Base-by-base conservation (phyloP, 2,329 filamentous ascomycete genomes). In the Botrytis tulipae region DNA sequence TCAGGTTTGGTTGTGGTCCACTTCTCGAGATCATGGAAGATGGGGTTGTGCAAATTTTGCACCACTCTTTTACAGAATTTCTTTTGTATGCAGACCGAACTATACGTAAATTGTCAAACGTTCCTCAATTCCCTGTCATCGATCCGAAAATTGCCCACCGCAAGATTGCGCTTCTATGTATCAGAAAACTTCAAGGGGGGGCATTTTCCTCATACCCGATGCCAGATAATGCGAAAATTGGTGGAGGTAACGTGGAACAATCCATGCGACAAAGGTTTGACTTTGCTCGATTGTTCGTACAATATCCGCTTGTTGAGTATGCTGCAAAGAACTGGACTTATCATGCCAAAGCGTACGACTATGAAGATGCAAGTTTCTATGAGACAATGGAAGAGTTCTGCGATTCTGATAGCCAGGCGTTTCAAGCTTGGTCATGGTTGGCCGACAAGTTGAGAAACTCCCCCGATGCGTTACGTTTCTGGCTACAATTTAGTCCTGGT, bases 31-130 rank as follows among this genome's bases (percentile, higher is more conserved):
- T 85, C 32, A 77, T 84, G 3, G 82, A 84, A 29, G 84, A 86
- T 67, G 84, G 85, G 70, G 84, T 82, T 0, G 74, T 86, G 16
- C 81, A 81, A 29, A 81, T 86, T 9, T 82, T 86, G 10, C 85
- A 86, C 74, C 85, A 86, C 70, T 86, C 84, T 0, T 83, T 86
- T 59, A 86, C 84, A 4, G 85, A 86, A 71, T 86, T 84, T 73
- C 75, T 86, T 18, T 79, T 81, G 2, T 82, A 81, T 12, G 29
- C 10, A 18, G 29, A 25, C 14, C 69, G 69, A 1, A 63, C 9
- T 37, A 22, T 5, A 37, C 44, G 54, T 44, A n/a, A 48, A 20
- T 75, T 67, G 20, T 42, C 61, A 42, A 35, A 18, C 0, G 20
- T 54, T 1, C 32, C 66, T 68, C 74, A 71, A 63, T 74, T 74